These are phyloP conservation scores for Combretum micranthum DNA, from an alignment of 345 rosid genomes.

Conservation along the genomic window DNA sequence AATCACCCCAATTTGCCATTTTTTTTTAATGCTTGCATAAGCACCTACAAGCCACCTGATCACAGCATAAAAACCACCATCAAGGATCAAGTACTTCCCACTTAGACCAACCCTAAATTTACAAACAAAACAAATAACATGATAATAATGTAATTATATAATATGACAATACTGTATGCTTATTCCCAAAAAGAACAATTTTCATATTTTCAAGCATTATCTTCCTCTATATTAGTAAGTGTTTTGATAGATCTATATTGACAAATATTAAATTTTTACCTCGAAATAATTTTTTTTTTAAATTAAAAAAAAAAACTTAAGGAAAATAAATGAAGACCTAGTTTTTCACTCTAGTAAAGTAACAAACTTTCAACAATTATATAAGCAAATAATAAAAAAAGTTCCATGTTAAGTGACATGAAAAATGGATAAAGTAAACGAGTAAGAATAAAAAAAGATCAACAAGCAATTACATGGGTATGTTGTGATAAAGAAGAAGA, in stretches of 20 bases:
- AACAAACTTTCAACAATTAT: neutral
- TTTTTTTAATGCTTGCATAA: no score
- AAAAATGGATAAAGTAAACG: neutral
- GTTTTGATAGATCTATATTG: no score
- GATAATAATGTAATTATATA: no score
- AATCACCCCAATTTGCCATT: conserved; percentile 24
- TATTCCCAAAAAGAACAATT: neutral
- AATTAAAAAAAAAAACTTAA: neutral
- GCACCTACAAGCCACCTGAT: neutral
- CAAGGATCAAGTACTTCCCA: no score
- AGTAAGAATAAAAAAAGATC: neutral
- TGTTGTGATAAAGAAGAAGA: neutral
- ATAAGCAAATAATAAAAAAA: neutral
- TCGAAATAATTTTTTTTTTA: neutral
- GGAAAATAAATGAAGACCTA: neutral
- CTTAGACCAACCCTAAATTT: no score
- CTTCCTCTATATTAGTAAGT: no score
- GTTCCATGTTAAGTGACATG: neutral
- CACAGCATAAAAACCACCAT: neutral
- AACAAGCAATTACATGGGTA: neutral
- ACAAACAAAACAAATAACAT: no score
- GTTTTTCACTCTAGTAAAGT: neutral
- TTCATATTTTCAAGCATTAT: neutral
- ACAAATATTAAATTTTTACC: no score
- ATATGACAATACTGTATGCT: no score